A percentile compares a stretch with the other conserved stretches of the same genome.
Conservation (phyloP, 441 rosid species). For the Aquilaria agallochum region DNA sequence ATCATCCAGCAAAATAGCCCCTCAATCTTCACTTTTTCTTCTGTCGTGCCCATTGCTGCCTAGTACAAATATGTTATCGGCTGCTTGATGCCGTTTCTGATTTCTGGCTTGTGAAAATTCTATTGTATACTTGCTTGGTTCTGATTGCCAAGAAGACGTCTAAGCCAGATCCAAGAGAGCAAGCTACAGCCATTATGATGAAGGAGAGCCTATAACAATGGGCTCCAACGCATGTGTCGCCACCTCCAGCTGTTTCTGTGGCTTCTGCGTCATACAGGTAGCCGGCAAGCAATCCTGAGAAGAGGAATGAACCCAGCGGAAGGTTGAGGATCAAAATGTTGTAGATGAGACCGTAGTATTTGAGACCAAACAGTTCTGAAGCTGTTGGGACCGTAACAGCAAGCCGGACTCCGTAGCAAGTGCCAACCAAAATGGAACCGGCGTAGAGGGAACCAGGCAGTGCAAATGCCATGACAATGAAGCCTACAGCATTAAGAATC, state of each 20-base stretch:
- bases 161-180: conserved; percentile 54
- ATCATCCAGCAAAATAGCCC: conserved; percentile 15
- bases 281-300: conserved; percentile 84
- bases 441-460: conserved; percentile 76
- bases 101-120: conserved; percentile 34
- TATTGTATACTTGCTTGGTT: conserved; percentile 42
- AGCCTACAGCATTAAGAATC: conserved; percentile 68
- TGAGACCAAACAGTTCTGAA: conserved; percentile 85
- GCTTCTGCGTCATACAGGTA: conserved; percentile 67
- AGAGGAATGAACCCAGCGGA: conserved; percentile 83
- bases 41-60: neutral
- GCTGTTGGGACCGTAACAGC: conserved; percentile 81
- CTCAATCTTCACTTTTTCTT: conserved; percentile 24
- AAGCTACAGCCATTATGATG: conserved; percentile 57
- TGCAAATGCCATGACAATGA: conserved; percentile 65
- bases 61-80: no score
- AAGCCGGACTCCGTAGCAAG: conserved; percentile 79
- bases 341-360: conserved; percentile 71
- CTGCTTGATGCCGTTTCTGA: no score
- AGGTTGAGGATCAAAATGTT: conserved; percentile 75
- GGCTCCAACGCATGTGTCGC: conserved; percentile 74
- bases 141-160: conserved; percentile 51
- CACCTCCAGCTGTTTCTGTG: conserved; percentile 54
- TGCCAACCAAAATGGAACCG: conserved; percentile 69
- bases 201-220: conserved; percentile 74